Base-by-base conservation (phyloP, 2,329 filamentous ascomycete genomes). In the Trichoderma simmonsii region DNA sequence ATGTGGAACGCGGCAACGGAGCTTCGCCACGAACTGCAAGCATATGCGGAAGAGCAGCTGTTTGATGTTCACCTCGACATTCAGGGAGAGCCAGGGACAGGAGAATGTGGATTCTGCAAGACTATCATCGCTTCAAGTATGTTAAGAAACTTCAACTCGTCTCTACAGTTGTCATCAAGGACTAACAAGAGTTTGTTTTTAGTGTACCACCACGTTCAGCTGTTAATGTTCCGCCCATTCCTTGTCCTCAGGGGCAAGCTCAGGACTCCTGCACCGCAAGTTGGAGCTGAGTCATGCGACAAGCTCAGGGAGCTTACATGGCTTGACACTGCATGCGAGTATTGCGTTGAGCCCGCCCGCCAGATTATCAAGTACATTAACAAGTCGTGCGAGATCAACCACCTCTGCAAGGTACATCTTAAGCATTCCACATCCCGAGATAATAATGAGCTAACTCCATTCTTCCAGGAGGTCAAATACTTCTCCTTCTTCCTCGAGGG, bases 51-150 rank as follows among this genome's bases (percentile, higher is more conserved):
- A 14, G 56, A 69, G 14, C 66, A 69, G 2, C 14, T 69, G 6
- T 51, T 48, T 9, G 66, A 69, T 12, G 15, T 61, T 6, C 36
- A 61, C 9, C n/a, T 69, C 7, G 66, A 69, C 8, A 34, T 69
- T 6, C 66, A 69, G 21, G 66, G 57, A 14, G 66, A 69, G 28
- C 66, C 66, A 5, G 57, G 56, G n/a, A 24, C 56, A 24, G 66
- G 66, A n/a, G 66, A 69, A 18, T 69, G 66, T 21, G 66, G 66
- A 18, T 69, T 69, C 24, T 69, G 66, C 66, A 69, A 69, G 56
- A 69, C 66, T 9, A 69, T 69, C 5, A 69, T 61, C n/a, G 56
- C 36, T 2, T 61, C 66, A 3, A 69, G 66, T 69, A 62, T 1
- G 66, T 54, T 24, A 2, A 68, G 36, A 48, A 28, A 9, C 9